Conservation (phyloP, 2,329 filamentous ascomycete genomes). For the Didymella keratinophila region DNA sequence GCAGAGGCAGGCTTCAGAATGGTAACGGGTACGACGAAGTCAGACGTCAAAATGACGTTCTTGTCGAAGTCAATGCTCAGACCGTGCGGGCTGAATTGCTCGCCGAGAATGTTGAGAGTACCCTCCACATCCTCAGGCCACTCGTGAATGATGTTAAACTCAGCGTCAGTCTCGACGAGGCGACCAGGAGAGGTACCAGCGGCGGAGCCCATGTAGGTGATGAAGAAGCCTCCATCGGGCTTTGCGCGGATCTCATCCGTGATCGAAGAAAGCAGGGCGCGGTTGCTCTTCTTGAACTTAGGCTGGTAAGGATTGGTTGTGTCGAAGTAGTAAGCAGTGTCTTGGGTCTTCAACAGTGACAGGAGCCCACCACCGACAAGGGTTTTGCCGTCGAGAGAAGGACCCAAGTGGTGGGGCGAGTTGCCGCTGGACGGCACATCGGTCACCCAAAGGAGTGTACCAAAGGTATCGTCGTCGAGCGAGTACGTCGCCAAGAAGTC, state of each 20-base stretch:
- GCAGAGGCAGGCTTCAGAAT: not conserved
- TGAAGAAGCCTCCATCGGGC: not conserved
- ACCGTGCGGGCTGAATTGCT: constrained; percentile 70
- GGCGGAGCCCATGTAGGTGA: not conserved
- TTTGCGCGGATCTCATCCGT: not conserved
- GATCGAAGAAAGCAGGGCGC: constrained; percentile 59
- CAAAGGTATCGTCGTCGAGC: not conserved
- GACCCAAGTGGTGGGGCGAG: not conserved
- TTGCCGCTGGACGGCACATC: not conserved
- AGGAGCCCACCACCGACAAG: constrained; percentile 66
- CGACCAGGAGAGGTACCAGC: not conserved
- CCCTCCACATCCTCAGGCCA: constrained; percentile 66
- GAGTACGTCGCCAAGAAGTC: not conserved
- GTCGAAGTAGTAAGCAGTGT: constrained; percentile 70
- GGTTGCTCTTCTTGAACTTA: constrained; percentile 66
- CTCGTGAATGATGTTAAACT: constrained; percentile 6
- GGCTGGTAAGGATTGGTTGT: constrained; percentile 66
- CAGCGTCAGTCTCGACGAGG: not conserved
- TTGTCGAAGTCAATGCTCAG: constrained; percentile 65
- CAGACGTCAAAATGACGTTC: constrained; percentile 66
- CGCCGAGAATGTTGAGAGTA: constrained; percentile 64
- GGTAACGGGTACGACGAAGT: constrained; percentile 62
- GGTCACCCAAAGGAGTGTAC: not conserved
- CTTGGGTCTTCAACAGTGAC: constrained; percentile 66
- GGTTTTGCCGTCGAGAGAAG: not conserved